These are phyloP conservation scores for Lachnellula suecica DNA, from an alignment of 2,329 filamentous ascomycete species.

Conservation along the genomic window DNA sequence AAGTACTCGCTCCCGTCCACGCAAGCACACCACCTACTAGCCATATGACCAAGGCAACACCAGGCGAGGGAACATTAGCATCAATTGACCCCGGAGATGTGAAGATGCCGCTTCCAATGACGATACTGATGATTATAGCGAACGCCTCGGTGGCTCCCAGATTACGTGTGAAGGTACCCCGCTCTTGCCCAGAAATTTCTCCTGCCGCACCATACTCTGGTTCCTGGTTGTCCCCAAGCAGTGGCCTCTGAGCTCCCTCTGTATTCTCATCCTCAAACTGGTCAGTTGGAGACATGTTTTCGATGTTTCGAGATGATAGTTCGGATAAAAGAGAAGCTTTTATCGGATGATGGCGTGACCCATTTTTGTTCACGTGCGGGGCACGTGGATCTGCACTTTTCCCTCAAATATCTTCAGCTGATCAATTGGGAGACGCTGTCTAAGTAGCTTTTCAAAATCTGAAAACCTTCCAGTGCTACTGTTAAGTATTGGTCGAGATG, in stretches of 20 bases:
- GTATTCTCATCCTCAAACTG: too few relatives aligned
- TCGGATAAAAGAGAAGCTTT: not conserved
- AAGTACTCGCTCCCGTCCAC: constrained; percentile 62
- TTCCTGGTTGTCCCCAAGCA: constrained; percentile 3
- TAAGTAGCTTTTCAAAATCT: too few relatives aligned
- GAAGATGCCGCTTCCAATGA: constrained; percentile 65
- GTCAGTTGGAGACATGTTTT: too few relatives aligned
- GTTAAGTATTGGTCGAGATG: too few relatives aligned
- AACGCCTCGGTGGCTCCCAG: constrained; percentile 51
- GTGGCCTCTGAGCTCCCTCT: constrained; percentile 2
- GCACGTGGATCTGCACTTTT: too few relatives aligned
- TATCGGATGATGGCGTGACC: too few relatives aligned
- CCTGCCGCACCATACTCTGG: constrained; percentile 1
- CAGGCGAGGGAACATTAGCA: constrained; percentile 61
- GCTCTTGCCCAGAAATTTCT: not conserved
- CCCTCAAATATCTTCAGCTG: too few relatives aligned
- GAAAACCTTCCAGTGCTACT: too few relatives aligned
- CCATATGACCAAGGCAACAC: constrained; percentile 58
- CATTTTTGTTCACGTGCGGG: too few relatives aligned
- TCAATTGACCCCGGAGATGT: constrained; percentile 64
- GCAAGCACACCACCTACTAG: constrained; percentile 59
- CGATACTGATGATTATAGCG: constrained; percentile 60
- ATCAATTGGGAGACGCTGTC: too few relatives aligned
- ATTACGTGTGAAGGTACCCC: constrained; percentile 40
- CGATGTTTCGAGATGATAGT: not conserved